Evolutionary conservation across 768 basidiomycete species (phyloP).

Genomic region (Russula sp.): DNA sequence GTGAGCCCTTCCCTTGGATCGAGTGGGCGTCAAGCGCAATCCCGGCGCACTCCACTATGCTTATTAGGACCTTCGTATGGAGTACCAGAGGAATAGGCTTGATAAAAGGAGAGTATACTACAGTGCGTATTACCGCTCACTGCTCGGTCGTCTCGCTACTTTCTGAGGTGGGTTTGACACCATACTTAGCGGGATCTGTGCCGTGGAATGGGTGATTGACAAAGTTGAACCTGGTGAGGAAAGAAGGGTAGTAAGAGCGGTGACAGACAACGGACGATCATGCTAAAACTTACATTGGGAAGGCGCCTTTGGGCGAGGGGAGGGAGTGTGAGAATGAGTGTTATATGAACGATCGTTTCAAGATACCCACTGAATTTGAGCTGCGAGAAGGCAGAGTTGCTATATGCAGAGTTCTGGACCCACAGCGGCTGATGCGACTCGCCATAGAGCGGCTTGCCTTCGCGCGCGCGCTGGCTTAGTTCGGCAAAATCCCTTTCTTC

Average conservation of each 20-base stretch:
- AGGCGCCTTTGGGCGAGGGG: conserved; percentile 41
- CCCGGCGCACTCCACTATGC: not conserved
- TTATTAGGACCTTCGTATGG: not conserved
- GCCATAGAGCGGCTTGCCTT: conserved; percentile 85
- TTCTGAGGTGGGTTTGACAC: conserved; percentile 25
- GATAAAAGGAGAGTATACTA: conserved; percentile 3
- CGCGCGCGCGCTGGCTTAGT: conserved; percentile 61
- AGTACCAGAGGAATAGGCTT: conserved; percentile 2
- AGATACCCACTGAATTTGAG: conserved; percentile 73
- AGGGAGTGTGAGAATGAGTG: not conserved
- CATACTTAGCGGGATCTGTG: conserved; percentile 76
- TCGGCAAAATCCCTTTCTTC: conserved; percentile 72
- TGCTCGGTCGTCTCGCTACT: conserved; percentile 26
- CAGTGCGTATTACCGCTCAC: conserved; percentile 1
- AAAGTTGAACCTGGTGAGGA: conserved; percentile 74
- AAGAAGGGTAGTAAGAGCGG: not conserved
- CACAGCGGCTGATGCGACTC: conserved; percentile 74
- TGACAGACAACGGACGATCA: conserved; percentile 8
- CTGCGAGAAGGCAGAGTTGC: conserved; percentile 91
- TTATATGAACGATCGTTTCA: not conserved
- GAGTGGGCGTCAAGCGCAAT: not conserved
- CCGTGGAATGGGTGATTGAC: conserved; percentile 89
- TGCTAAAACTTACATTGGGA: conserved; percentile 60
- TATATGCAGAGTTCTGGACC: conserved; percentile 80
- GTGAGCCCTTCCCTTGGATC: not conserved